Evolutionary conservation across 192 early-diverging fungal genomes (phyloP).

Genomic region (Coemansia furcata): DNA sequence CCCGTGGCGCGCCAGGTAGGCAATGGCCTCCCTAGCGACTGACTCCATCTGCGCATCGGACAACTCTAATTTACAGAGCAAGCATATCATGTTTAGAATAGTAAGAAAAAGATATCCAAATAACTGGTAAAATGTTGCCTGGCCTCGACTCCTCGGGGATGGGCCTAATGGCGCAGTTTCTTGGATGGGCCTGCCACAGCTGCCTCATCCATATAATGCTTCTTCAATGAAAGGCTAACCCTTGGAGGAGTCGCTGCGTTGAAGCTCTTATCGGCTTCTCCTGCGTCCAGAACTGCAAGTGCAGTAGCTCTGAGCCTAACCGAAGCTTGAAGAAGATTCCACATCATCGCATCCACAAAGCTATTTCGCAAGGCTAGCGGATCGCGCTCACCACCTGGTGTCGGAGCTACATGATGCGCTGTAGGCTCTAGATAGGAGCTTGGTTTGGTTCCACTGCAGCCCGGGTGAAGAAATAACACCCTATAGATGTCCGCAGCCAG

Average conservation of each 20-base stretch:
- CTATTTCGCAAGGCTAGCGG: no score
- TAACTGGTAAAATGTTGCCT: no score
- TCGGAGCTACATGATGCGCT: no score
- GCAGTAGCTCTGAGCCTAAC: neutral
- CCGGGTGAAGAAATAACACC: neutral
- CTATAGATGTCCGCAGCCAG: neutral
- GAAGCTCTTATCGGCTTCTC: rapidly evolving
- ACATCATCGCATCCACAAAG: no score
- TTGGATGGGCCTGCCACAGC: neutral
- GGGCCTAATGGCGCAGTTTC: neutral
- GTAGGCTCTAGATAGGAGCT: no score
- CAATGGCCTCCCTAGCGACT: conserved; percentile 26
- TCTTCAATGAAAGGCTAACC: neutral
- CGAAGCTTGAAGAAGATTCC: neutral
- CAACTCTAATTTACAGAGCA: no score
- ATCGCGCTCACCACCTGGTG: no score
- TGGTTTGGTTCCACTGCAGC: no score
- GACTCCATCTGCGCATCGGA: conserved; percentile 41
- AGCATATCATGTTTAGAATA: neutral
- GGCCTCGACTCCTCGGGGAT: neutral
- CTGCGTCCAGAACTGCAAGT: no score
- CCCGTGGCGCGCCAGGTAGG: conserved; percentile 21
- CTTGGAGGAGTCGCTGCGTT: neutral
- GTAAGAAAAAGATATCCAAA: no score
- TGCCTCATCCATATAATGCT: neutral